A percentile compares a stretch with the other conserved stretches of the same genome.
Evolutionary conservation across 306 rosid genomes (phyloP).

Genomic region (Arachis stenosperma): DNA sequence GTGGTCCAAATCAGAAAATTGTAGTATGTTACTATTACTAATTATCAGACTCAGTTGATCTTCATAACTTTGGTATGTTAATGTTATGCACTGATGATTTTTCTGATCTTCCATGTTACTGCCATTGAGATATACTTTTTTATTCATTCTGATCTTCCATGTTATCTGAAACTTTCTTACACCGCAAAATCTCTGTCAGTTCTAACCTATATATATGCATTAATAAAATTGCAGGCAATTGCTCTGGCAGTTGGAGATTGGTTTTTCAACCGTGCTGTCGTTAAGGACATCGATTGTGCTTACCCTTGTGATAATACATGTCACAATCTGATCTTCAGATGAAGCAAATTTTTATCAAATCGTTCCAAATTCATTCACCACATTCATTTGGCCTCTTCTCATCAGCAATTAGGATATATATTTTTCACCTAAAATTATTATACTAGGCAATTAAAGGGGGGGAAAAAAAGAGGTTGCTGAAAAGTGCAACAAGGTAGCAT

Average conservation of each 20-base stretch:
- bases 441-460: constrained; percentile 39
- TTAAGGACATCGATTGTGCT: constrained; percentile 72
- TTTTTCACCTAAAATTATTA: constrained; percentile 37
- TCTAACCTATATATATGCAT: constrained; percentile 33
- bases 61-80: not conserved
- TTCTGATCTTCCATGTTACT: constrained; percentile 11
- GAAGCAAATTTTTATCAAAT: constrained; percentile 32
- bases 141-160: not conserved
- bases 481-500: constrained; percentile 42
- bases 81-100: constrained; percentile 4
- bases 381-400: constrained; percentile 15
- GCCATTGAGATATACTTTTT: not conserved
- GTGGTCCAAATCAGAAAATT: not conserved
- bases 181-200: constrained; percentile 26
- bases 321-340: constrained; percentile 75
- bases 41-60: not conserved
- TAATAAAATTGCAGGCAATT: constrained; percentile 63
- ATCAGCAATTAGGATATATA: constrained; percentile 19
- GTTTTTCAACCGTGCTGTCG: constrained; percentile 72
- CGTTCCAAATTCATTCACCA: constrained; percentile 11
- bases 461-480: constrained; percentile 42
- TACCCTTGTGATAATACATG: constrained; percentile 93
- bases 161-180: not conserved
- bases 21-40: not conserved
- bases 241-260: constrained; percentile 91